Percentiles rank a stretch among this genome's conserved stretches.
These are phyloP conservation scores for Kodamaea sp. DNA, from an alignment of 1,139 yeast species.

Conservation along the genomic window DNA sequence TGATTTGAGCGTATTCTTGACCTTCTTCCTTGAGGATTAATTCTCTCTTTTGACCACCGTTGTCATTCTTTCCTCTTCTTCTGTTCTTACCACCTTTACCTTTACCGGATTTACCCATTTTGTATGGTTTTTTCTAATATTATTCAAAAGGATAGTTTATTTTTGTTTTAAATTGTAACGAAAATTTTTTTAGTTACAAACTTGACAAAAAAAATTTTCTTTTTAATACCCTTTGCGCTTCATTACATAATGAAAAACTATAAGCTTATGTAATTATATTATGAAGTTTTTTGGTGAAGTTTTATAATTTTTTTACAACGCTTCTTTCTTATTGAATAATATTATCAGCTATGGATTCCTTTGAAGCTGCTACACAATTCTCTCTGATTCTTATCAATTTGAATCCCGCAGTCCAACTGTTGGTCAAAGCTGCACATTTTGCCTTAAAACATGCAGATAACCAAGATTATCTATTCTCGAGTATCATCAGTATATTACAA, in stretches of 20 bases:
- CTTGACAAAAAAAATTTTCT: too few species aligned
- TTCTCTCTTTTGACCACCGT: slow-evolving; percentile 90
- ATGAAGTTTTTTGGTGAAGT: too few species aligned
- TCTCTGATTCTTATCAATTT: slow-evolving; percentile 55
- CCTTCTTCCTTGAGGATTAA: slow-evolving; percentile 90
- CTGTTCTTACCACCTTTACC: slow-evolving; percentile 78
- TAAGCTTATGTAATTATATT: too few species aligned
- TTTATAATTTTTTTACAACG: too few species aligned
- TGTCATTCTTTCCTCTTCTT: slow-evolving; percentile 98
- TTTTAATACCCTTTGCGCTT: too few species aligned
- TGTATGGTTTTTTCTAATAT: slow-evolving; percentile 6
- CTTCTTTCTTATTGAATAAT: too few species aligned
- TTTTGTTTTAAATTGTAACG: too few species aligned
- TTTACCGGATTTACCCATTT: slow-evolving; percentile 52
- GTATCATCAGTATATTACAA: slow-evolving; percentile 64
- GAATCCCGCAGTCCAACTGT: slow-evolving; percentile 58
- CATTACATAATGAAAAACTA: too few species aligned
- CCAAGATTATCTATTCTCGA: slow-evolving; percentile 70
- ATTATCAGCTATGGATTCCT: slow-evolving; percentile 57
- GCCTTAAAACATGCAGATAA: slow-evolving; percentile 56
- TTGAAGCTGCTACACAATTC: slow-evolving; percentile 72
- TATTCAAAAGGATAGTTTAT: too few species aligned
- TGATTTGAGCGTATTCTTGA: slow-evolving; percentile 97
- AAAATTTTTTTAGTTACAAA: too few species aligned
- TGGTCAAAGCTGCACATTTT: slow-evolving; percentile 56